These are phyloP conservation scores for Emergomyces africanus DNA, from an alignment of 2,329 filamentous ascomycete genomes.

Conservation along the genomic window DNA sequence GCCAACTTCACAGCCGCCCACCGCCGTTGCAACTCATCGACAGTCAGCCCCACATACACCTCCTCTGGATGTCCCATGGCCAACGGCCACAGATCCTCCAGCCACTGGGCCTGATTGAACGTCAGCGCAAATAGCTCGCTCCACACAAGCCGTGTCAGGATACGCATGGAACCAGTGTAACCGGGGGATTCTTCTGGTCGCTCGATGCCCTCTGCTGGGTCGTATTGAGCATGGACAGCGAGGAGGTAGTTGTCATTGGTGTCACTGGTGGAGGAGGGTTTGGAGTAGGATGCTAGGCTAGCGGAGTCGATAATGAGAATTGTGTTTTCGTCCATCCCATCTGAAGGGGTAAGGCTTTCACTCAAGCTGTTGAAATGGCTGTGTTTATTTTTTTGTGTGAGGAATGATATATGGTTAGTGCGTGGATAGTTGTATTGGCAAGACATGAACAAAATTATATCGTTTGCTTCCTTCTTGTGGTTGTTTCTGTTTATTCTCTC, in stretches of 20 bases:
- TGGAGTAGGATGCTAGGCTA: neutral
- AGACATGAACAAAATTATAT: too few species aligned
- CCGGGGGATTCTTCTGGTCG: constrained; percentile 13
- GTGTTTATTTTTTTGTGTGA: neutral
- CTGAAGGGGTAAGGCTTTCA: neutral
- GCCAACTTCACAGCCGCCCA: neutral
- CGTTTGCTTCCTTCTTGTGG: too few species aligned
- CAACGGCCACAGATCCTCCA: constrained; percentile 18
- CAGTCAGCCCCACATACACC: constrained; percentile 16
- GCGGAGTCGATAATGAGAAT: neutral
- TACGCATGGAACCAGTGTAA: constrained; percentile 17
- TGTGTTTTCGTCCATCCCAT: neutral
- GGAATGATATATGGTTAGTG: neutral
- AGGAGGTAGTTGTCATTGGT: constrained; percentile 12
- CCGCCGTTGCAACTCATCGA: neutral
- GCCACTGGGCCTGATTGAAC: constrained; percentile 6
- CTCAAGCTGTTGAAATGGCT: neutral
- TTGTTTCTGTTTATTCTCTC: neutral
- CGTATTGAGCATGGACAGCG: constrained; percentile 15
- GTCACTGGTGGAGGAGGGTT: constrained; percentile 3
- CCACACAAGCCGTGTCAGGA: constrained; percentile 20
- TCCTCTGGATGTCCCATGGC: constrained; percentile 18
- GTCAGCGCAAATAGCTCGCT: constrained; percentile 16
- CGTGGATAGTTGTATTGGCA: neutral
- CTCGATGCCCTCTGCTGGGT: constrained; percentile 6